Evolutionary conservation across 2,329 filamentous ascomycete genomes (phyloP), one percentile per base, ranked within the genome.

Genomic region (Ceratocystis huliohia): DNA sequence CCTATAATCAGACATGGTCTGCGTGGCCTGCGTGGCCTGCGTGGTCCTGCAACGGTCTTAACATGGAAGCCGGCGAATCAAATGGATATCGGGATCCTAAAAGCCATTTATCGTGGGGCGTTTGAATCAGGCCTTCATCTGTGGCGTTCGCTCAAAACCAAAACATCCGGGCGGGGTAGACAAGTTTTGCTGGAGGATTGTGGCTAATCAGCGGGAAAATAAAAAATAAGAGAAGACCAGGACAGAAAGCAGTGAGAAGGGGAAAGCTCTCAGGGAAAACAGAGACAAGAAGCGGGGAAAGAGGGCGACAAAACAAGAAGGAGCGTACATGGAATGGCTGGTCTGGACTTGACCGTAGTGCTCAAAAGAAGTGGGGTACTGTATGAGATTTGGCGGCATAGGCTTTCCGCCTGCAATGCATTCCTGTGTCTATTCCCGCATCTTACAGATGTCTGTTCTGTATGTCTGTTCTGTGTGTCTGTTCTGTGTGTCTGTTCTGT

Each of bases 261-360:
- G 30, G n/a, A 30, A 15, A n/a, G 22, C 5, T n/a, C 22, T 10
- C 53, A 8, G 56, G 30, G 56, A 59, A 59, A 59, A 37, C 15
- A 20, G 30, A 30, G 56, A 59, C 13, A 59, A 59, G 56, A 59
- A 59, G 56, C 56, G 56, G 56, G 56, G 56, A 30, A 20, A 25
- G 56, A 59, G 13, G 15, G 22, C 25, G 56, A 30, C 56, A 59
- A 33, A 59, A 20, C 56, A 37, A 59, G 56, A 59, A 59, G 56
- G 56, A 37, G 33, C 28, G 13, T 7, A 37, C 28, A 25, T 59
- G 28, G 56, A 37, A 37, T 59, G 28, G 13, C 56, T 59, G 28
- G 56, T 17, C 56, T 59, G 8, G 56, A 25, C 53, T 30, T 5
- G 53, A 13, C 53, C n/a, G 48, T 57, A 1, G 53, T 25, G 15